Percentiles rank a stretch among this genome's conserved stretches.
Conservation (phyloP, 2,329 filamentous ascomycete genomes). For the Pyricularia pennisetigena region DNA sequence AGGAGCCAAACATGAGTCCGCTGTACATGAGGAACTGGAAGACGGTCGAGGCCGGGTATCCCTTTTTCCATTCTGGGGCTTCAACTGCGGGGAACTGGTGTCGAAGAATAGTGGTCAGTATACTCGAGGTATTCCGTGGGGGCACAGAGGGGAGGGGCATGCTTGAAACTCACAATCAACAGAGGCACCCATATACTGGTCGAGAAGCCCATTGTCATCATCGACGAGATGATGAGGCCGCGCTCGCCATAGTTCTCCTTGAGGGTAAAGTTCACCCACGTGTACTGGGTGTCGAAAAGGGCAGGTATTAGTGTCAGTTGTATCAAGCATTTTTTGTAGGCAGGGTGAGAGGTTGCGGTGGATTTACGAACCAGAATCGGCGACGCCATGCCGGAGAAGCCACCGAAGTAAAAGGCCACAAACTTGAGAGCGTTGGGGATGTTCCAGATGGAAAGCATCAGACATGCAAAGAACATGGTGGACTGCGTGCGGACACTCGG, state of each 20-base stretch:
- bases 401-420: neutral
- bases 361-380: neutral
- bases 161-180: constrained; percentile 13
- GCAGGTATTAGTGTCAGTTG: neutral
- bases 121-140: too few relatives aligned
- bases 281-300: neutral
- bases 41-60: constrained; percentile 1
- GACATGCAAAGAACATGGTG: constrained; percentile 2
- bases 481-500: neutral
- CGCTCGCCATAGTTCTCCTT: constrained; percentile 4
- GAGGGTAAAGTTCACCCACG: constrained; percentile 4
- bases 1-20: constrained; percentile 2
- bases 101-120: too few relatives aligned
- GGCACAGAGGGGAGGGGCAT: neutral
- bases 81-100: constrained; percentile 26
- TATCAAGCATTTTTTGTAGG: neutral
- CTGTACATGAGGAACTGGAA: constrained; percentile 4
- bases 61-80: constrained; percentile 4
- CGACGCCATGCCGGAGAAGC: constrained; percentile 2
- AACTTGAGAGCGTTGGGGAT: constrained; percentile 38
- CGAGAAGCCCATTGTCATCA: constrained; percentile 36
- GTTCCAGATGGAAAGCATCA: constrained; percentile 31
- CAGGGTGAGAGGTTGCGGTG: too few relatives aligned
- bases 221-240: constrained; percentile 13
- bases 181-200: constrained; percentile 35